Base-by-base conservation (phyloP, 495 filamentous ascomycete genomes). In the Aspergillus egyptiacus region DNA sequence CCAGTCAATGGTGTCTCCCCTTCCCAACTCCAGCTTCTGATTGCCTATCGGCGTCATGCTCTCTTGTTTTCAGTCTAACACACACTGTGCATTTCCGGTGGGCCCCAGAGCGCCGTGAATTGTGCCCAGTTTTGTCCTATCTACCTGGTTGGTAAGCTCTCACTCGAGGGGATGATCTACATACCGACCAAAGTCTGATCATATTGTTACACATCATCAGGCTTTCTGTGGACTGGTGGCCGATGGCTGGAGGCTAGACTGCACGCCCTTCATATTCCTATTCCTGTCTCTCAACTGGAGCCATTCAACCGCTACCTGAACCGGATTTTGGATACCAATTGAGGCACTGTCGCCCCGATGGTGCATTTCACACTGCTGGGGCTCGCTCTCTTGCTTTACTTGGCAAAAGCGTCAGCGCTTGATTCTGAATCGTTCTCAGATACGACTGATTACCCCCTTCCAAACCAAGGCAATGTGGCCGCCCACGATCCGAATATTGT, bases 401-500 rank as follows among this genome's bases (percentile, higher is more conserved):
- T 41, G 10, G 37, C 46, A 18, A 22, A 20, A 2, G 51, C 51
- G 13, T 38, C 15, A 14, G 40, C 56, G 2, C 18, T 27, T n/a
- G 18, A 40, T 13, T n/a, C 37, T 2, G 4, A 57, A 28, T 42
- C 63, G 19, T 66, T 67, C 49, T 54, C 69, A 8, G 51, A 59
- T 22, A 69, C 67, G 9, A 52, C 58, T 9, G 30, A 43, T 7
- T 58, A 65, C 27, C 68, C 71, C 0, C 51, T 68, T 0, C 54
- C 71, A 6, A 72, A 70, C 37, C 38, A 41, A 20, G 69, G 68
- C 23, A 54, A 72, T 31, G 36, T 71, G n/a, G 37, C 35, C 23
- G 60, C 49, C 0, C 71, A 72, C 50, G 71, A 74, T 34, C 71
- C 71, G 8, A 72, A 62, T 27, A 67, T 74, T 13, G 9, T 74